These are phyloP conservation scores for Carex myosuroides DNA, from an alignment of 176 grass and related monocot genomes.

Conservation along the genomic window DNA sequence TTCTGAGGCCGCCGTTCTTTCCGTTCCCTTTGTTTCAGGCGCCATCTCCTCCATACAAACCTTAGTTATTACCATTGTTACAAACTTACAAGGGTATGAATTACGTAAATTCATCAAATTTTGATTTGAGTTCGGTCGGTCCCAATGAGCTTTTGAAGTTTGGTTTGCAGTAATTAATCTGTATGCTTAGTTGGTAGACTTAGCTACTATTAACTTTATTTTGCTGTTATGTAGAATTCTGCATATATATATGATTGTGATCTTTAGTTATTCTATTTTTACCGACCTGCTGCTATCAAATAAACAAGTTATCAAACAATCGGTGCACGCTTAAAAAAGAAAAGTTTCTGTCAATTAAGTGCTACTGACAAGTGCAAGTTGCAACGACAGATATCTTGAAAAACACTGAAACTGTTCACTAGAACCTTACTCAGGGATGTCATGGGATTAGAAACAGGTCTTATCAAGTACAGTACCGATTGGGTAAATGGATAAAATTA, in stretches of 20 bases:
- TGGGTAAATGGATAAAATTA: too few relatives aligned
- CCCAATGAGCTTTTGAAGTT: background rate
- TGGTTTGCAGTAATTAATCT: conserved; percentile 3
- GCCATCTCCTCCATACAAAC: conserved; percentile 46
- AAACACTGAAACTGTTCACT: too few relatives aligned
- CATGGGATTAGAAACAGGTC: too few relatives aligned
- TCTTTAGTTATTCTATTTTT: too few relatives aligned
- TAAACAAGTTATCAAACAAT: too few relatives aligned
- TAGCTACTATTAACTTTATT: background rate
- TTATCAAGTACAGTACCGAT: too few relatives aligned
- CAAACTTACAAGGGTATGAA: background rate
- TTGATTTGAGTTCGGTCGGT: background rate
- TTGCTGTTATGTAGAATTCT: background rate
- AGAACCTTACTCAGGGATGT: too few relatives aligned
- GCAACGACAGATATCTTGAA: too few relatives aligned
- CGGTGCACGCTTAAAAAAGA: too few relatives aligned
- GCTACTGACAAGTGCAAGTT: too few relatives aligned
- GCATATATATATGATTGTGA: background rate
- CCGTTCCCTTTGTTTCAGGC: conserved; percentile 58
- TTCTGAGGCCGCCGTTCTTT: conserved; percentile 58
- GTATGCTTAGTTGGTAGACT: background rate
- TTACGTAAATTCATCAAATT: conserved; percentile 13
- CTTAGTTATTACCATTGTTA: background rate
- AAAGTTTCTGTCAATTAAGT: too few relatives aligned
- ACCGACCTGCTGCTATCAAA: too few relatives aligned